A percentile compares a stretch with the other conserved stretches of the same genome.
Evolutionary conservation across 495 filamentous ascomycete species (phyloP).

Genomic region (Lichenothelia convexa): DNA sequence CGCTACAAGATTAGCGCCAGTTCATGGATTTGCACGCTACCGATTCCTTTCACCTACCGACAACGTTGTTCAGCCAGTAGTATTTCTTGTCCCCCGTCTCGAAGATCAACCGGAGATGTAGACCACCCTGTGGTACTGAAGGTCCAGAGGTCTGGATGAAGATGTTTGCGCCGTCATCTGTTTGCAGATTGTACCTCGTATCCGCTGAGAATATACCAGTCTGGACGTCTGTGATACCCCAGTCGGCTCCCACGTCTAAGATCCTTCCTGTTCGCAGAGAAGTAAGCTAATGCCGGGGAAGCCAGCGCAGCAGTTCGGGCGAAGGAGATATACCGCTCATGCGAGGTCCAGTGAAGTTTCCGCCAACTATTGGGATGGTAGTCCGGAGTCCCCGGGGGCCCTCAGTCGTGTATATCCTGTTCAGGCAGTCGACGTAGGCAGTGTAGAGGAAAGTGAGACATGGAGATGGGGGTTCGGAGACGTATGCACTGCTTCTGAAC

Average conservation of each 20-base stretch:
- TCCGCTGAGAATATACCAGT: slow-evolving; percentile 8
- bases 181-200: slow-evolving; percentile 9
- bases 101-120: slow-evolving; percentile 9
- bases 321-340: neutral
- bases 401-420: slow-evolving; percentile 1
- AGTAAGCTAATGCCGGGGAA: too few relatives aligned
- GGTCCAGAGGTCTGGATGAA: slow-evolving; percentile 10
- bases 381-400: slow-evolving; percentile 5
- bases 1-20: neutral
- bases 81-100: slow-evolving; percentile 11
- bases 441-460: slow-evolving; percentile 10
- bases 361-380: slow-evolving; percentile 9
- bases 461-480: slow-evolving; percentile 3
- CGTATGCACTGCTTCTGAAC: neutral
- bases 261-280: slow-evolving; percentile 2
- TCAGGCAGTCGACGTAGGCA: slow-evolving; percentile 4
- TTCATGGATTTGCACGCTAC: neutral
- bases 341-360: slow-evolving; percentile 9
- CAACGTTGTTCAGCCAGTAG: slow-evolving; percentile 11
- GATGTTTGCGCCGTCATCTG: slow-evolving; percentile 9
- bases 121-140: slow-evolving; percentile 2
- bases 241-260: slow-evolving; percentile 8
- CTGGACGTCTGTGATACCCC: slow-evolving; percentile 7
- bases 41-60: neutral
- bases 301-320: too few relatives aligned